Base-by-base conservation (phyloP, 306 rosid genomes). In the Sesbania bispinosa region DNA sequence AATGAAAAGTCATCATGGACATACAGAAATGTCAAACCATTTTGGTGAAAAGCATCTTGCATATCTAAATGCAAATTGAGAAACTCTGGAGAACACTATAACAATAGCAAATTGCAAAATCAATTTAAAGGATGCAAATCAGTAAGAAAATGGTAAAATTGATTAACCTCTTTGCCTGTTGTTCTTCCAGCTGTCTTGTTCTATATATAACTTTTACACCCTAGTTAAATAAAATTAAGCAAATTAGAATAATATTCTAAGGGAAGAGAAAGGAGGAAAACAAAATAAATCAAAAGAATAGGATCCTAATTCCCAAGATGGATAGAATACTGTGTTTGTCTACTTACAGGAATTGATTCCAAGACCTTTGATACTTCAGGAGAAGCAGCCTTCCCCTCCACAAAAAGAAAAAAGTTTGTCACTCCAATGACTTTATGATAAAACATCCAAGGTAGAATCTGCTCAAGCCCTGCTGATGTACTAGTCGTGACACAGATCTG, bases 401-500 rank as follows among this genome's bases (percentile, higher is more conserved):
- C 96, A 62, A 89, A 94, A 67, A 94, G 96, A 1, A 88, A 88
- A 71, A 94, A 94, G 65, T 83, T 77, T 8, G 95, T 66, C 35
- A 86, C 99, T 26, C 97, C 97, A 58, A 94, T 81, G 82, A 89
- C 88, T 85, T 94, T 91, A 73, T 94, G 99, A 79, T 87, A 94
- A 78, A 91, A 94, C 99, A 94, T 94, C 97, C 99, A 94, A 1
- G 96, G 99, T 39, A 94, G 80, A 72, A 94, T 94, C 89, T 94
- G 99, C 57, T 94, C 97, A 52, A 94, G 88, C 74, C 97, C 96
- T 9, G 93, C 99, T 1, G 99, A 83, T 1, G 97, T 94, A 79
- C 96, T 91, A 13, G 90, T 85, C 0, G 96, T 91, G 63, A 94
- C 82, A 84, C 97, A 83, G 75, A 94, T 94, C 97, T 94, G 80